phyloP scores from a whole-genome alignment of 164 flowering plant genomes.

The Nymphaea colorata region DNA sequence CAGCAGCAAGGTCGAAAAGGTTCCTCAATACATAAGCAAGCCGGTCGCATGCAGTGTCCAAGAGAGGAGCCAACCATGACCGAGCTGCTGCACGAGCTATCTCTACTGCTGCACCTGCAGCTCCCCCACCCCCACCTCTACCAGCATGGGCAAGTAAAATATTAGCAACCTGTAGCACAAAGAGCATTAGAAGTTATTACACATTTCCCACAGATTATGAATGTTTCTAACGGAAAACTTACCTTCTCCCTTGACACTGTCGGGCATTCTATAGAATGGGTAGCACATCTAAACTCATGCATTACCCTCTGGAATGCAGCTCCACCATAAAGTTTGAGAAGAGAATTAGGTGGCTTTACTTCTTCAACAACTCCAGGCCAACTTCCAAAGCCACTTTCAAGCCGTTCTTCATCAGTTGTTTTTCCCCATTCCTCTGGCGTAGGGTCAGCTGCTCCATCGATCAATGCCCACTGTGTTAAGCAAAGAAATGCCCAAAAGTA shows the following conservation, averaged over 20 bases:
- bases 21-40: conserved; percentile 84
- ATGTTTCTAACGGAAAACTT: background rate
- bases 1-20: conserved; percentile 83
- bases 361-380: conserved; percentile 86
- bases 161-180: conserved; percentile 69
- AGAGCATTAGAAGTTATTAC: background rate
- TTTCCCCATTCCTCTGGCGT: conserved; percentile 96
- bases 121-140: conserved; percentile 67
- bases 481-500: conserved; percentile 1
- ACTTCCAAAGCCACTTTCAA: conserved; percentile 70
- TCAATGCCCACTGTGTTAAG: conserved; percentile 49
- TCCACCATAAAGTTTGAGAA: conserved; percentile 94
- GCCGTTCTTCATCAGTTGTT: conserved; percentile 72
- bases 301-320: conserved; percentile 98
- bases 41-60: conserved; percentile 90
- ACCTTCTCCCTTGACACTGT: conserved; percentile 93
- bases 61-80: conserved; percentile 94
- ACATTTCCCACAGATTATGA: background rate
- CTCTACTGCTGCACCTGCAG: conserved; percentile 86
- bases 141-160: conserved; percentile 98
- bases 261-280: conserved; percentile 92
- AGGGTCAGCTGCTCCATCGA: conserved; percentile 98
- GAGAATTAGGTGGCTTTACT: conserved; percentile 78
- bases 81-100: conserved; percentile 93
- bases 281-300: conserved; percentile 93